Conservation (phyloP, 2,329 filamentous ascomycete species). For the Colletotrichum endophyticum region DNA sequence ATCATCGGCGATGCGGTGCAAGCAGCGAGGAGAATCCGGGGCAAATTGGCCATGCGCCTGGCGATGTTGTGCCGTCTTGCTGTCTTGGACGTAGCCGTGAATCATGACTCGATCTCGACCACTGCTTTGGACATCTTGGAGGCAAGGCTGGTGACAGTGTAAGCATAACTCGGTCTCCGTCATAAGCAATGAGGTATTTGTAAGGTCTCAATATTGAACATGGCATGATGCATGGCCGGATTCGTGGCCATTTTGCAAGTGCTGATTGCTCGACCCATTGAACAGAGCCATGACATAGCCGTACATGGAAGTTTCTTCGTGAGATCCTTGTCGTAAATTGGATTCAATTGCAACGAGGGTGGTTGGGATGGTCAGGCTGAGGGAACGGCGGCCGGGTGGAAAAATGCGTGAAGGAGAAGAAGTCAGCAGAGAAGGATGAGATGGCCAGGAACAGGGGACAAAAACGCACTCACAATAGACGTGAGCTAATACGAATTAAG, state of each 20-base stretch:
- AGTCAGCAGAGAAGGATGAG: constrained; percentile 1
- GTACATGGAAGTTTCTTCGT: not conserved
- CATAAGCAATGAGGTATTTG: not conserved
- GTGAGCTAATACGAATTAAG: not conserved
- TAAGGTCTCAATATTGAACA: not conserved
- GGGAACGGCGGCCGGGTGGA: not conserved
- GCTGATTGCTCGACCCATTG: not conserved
- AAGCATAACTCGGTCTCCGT: not conserved
- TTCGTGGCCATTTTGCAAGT: not conserved
- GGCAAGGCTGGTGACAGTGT: not conserved
- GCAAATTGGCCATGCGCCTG: not conserved
- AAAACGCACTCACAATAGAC: not conserved
- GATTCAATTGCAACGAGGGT: not conserved
- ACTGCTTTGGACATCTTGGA: not conserved
- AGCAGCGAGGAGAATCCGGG: not conserved
- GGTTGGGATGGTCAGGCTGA: not conserved
- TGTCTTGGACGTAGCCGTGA: not conserved
- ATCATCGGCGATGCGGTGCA: not conserved
- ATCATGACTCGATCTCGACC: not conserved
- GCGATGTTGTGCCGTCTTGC: not conserved
- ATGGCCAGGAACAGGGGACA: constrained; percentile 12
- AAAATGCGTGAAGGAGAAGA: not conserved
- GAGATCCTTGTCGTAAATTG: not conserved
- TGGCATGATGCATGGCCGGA: not conserved
- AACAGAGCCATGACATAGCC: not conserved